Base-by-base conservation (phyloP, 2,329 filamentous ascomycete genomes). In the Trichoderma harzianum region DNA sequence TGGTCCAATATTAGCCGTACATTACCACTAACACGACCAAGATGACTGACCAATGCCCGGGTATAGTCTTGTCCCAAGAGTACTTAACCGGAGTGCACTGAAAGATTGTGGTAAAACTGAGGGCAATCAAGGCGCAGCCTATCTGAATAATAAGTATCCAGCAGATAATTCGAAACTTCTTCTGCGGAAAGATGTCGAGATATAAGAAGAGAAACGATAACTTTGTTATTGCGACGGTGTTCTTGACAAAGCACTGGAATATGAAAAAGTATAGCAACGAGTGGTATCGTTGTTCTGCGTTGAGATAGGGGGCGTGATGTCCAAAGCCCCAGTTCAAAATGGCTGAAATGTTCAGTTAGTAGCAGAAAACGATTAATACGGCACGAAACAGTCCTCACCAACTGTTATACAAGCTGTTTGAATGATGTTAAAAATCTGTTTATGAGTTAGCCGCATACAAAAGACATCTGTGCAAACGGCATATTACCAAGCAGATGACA, bases 221-320 rank as follows among this genome's bases (percentile, higher is more conserved):
- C 10, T 69, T 69, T 11, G 66, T 69, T 26, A 69, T 69, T 3
- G 18, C 66, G 18, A 69, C 66, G 5, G 66, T 69, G 57, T 69
- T 61, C 21, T 69, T 69, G n/a, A 69, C 55, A 12, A 69, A 69
- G 14, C 55, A 69, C 24, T 69, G 66, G 11, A 69, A 69, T 28
- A 69, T 34, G 16, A 69, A 69, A 32, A 69, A 69, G n/a, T 69
- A 69, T 62, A 69, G 43, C 16, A 69, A 36, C 16, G 66, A 69
- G 66, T 69, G n/a, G 12, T 69, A 69, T 26, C 66, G 66, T 24
- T 69, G n/a, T 36, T 69, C 66, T 10, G 36, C 28, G 6, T 43
- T 69, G n/a, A 69, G 66, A 8, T 51, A 69, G 34, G 55, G 36
- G 2, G 66, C 66, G 30, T 69, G 66, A 34, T 69, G 66, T 26